Evolutionary conservation across 441 rosid species (phyloP).

Genomic region (Populus trichocarpa): DNA sequence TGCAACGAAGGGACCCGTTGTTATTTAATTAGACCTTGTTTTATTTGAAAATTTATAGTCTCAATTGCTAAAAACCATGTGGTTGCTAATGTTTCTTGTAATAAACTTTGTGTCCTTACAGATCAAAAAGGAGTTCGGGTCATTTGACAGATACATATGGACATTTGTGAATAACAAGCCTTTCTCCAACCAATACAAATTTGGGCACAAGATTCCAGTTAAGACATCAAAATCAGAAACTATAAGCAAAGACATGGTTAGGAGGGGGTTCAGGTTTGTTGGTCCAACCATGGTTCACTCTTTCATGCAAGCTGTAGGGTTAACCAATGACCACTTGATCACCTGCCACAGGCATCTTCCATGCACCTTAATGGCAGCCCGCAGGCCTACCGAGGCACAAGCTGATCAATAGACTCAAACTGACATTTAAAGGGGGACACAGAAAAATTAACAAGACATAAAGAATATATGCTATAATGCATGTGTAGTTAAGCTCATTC

Average conservation of each 20-base stretch:
- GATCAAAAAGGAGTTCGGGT: constrained; percentile 56
- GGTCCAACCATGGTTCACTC: constrained; percentile 87
- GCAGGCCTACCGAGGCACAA: background rate
- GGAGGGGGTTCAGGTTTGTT: constrained; percentile 67
- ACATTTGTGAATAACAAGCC: constrained; percentile 71
- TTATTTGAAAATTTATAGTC: background rate
- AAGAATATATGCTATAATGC: background rate
- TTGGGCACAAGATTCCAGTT: constrained; percentile 72
- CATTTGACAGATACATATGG: constrained; percentile 76
- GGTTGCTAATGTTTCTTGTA: background rate
- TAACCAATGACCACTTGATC: constrained; percentile 80
- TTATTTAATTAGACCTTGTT: background rate
- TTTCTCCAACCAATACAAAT: constrained; percentile 57
- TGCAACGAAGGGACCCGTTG: background rate
- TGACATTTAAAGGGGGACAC: background rate
- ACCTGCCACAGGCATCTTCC: constrained; percentile 64
- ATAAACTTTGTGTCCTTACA: constrained; percentile 16
- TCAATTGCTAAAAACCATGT: background rate
- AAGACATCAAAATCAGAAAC: constrained; percentile 86
- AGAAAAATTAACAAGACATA: background rate
- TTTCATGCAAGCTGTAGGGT: constrained; percentile 89
- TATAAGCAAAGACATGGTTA: constrained; percentile 88
- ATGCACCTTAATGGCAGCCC: constrained; percentile 38
- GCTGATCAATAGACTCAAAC: background rate
- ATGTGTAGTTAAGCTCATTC: constrained; percentile 1